phyloP scores from a whole-genome alignment of 2,329 filamentous ascomycete species.

The Dryadomyces quercus-mongolicae region DNA sequence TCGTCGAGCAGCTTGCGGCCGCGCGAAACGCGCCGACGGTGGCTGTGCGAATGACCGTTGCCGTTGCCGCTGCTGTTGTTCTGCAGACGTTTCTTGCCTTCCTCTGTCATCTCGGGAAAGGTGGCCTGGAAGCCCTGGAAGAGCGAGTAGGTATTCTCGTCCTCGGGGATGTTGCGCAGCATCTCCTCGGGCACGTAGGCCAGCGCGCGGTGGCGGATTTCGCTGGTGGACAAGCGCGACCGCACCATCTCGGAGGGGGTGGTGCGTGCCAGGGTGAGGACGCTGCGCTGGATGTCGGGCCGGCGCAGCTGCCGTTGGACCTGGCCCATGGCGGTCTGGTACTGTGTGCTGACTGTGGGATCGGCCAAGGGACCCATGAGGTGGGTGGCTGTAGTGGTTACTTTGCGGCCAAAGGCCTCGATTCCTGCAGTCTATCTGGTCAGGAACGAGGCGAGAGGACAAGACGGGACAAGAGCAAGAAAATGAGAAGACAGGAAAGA shows the following conservation, averaged over 20 bases:
- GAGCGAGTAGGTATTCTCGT: constrained; percentile 75
- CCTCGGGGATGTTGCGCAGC: constrained; percentile 76
- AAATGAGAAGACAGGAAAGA: not conserved
- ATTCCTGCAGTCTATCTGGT: constrained; percentile 62
- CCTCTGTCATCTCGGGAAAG: constrained; percentile 59
- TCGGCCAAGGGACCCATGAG: constrained; percentile 61
- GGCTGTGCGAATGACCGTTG: constrained; percentile 24
- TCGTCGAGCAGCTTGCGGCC: constrained; percentile 66
- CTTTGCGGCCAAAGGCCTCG: constrained; percentile 88
- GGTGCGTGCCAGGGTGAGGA: constrained; percentile 84
- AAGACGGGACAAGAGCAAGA: not conserved
- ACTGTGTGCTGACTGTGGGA: constrained; percentile 49
- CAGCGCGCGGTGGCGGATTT: constrained; percentile 89
- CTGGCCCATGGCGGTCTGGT: constrained; percentile 77
- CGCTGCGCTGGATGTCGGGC: constrained; percentile 72
- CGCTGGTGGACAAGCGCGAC: constrained; percentile 75
- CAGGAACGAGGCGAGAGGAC: not conserved
- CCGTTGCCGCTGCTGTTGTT: not conserved
- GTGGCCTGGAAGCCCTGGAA: constrained; percentile 95
- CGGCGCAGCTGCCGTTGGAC: constrained; percentile 81
- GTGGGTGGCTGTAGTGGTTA: constrained; percentile 84
- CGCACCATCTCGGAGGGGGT: constrained; percentile 91
- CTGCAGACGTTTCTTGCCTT: constrained; percentile 49
- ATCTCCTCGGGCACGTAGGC: constrained; percentile 84
- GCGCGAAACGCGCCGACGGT: constrained; percentile 58